Base-by-base conservation (phyloP, 148 eudicot species). In the Rhododendron mucronatum region DNA sequence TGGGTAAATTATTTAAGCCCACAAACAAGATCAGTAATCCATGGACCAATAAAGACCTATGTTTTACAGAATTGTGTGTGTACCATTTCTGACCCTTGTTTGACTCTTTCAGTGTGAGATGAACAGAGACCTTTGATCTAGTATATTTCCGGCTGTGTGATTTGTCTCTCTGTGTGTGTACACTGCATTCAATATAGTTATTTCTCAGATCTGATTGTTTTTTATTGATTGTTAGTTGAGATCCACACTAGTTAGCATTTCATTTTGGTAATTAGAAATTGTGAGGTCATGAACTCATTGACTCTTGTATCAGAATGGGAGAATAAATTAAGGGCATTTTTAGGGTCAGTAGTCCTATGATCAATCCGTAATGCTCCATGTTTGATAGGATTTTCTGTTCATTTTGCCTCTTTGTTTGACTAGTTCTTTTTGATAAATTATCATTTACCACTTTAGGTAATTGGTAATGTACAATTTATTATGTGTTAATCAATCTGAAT, bases 241-340 rank as follows among this genome's bases (percentile, higher is more conserved):
- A 82, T 82, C 84, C 30, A 18, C 71, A 10, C 67, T 57, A 80
- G 82, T 81, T 82, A 37, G 74, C 48, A 82, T 61, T 82, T 61
- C 84, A 21, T 82, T 39, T 61, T 61, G n/a, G n/a, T 16, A 81
- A 55, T 82, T 82, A 61, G 33, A 82, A 11, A 82, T 37, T 39
- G 50, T 61, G 84, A 82, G 73, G 28, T 61, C 50, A 37, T 37
- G 30, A 59, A 37, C 74, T 82, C 23, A 48, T 81, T 82, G 33
- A 59, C 84, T 21, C 44, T 10, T 82, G 18, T 82, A 11, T 14
- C 9, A 20, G 14, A 28, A 9, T 53, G 12, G 41, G 13, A 59
- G 15, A 20, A 23, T 37, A 28, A 59, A 37, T 57, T 55, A 26
- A 35, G 39, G 16, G 20, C 37, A 37, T 81, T 33, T 55, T 57